Evolutionary conservation across 495 filamentous ascomycete species (phyloP).

Genomic region (Penicillium lividum): DNA sequence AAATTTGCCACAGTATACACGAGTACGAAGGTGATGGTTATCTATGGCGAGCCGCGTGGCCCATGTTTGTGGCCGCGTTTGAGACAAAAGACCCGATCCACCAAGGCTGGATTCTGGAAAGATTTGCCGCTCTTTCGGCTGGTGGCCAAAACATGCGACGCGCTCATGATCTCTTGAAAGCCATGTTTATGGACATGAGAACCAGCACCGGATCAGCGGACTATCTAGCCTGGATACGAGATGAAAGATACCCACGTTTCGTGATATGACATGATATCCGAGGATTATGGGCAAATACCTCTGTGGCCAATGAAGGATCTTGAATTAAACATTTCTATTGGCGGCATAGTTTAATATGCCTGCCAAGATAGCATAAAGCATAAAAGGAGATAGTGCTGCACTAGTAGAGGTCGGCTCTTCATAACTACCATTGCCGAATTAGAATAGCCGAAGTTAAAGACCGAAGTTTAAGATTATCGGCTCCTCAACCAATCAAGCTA

Average conservation of each 20-base stretch:
- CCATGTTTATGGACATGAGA: neutral
- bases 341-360: neutral
- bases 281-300: no score
- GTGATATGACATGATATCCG: neutral
- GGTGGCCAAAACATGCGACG: neutral
- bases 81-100: neutral
- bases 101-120: neutral
- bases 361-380: neutral
- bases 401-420: neutral
- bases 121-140: neutral
- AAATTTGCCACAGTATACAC: neutral
- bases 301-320: no score
- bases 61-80: neutral
- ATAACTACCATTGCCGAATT: neutral
- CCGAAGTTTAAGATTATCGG: neutral
- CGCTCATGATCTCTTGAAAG: neutral
- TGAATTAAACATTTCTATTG: neutral
- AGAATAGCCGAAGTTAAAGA: neutral
- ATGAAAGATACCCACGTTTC: neutral
- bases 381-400: neutral
- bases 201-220: neutral
- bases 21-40: neutral
- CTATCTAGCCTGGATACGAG: neutral
- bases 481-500: neutral
- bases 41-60: neutral